A percentile compares a stretch with the other conserved stretches of the same genome.
These are phyloP conservation scores for Mycena olivaceomarginata DNA, from an alignment of 768 basidiomycete species.

Conservation along the genomic window DNA sequence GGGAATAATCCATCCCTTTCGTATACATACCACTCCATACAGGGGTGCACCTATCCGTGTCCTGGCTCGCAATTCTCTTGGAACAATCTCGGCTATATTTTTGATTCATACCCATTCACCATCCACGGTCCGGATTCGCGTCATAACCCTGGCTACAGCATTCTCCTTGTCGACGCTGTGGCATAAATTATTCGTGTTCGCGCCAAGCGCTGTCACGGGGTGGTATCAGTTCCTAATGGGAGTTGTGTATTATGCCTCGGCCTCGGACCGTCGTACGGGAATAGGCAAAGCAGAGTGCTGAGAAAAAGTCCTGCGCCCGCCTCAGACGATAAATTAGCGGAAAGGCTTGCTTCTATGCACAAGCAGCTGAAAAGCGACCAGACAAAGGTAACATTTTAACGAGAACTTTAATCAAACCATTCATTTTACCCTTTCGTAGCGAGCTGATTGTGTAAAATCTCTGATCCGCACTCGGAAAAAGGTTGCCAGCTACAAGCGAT, in stretches of 20 bases:
- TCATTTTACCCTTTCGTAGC: too few relatives aligned
- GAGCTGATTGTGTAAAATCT: too few relatives aligned
- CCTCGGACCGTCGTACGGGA: not conserved
- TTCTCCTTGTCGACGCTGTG: not conserved
- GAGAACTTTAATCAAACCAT: too few relatives aligned
- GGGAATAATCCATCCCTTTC: too few relatives aligned
- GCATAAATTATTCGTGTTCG: not conserved
- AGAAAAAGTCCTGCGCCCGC: too few relatives aligned
- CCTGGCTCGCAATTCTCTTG: not conserved
- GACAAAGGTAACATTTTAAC: too few relatives aligned
- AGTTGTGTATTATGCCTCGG: not conserved
- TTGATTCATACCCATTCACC: not conserved
- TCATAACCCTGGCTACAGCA: not conserved
- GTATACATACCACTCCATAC: too few relatives aligned
- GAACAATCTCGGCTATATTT: not conserved
- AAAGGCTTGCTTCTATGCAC: too few relatives aligned
- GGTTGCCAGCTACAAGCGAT: too few relatives aligned
- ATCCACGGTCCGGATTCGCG: not conserved
- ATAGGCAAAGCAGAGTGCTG: not conserved
- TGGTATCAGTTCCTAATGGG: not conserved
- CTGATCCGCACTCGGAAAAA: too few relatives aligned
- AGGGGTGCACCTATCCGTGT: not conserved
- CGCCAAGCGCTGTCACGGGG: not conserved
- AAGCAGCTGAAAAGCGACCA: too few relatives aligned
- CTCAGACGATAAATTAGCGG: too few relatives aligned